A percentile compares a stretch with the other conserved stretches of the same genome.
phyloP scores from a whole-genome alignment of 495 filamentous ascomycete species.

The Pyrenopolyporus hunteri region DNA sequence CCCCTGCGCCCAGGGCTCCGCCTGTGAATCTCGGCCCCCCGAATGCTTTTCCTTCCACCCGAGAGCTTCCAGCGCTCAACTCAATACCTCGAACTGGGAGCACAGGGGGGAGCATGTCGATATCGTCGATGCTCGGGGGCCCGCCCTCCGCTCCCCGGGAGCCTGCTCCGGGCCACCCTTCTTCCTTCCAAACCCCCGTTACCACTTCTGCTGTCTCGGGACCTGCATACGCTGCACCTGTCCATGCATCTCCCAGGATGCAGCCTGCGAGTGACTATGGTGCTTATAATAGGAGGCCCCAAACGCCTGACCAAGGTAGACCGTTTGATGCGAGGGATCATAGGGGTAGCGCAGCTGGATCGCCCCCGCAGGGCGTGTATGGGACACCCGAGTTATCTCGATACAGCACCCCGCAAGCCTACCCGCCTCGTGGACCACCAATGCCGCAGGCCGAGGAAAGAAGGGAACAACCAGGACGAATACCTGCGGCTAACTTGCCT shows the following conservation, averaged over 20 bases:
- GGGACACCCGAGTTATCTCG: constrained; percentile 60
- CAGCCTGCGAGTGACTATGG: constrained; percentile 61
- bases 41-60: constrained; percentile 54
- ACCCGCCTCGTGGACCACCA: constrained; percentile 48
- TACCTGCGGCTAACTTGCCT: constrained; percentile 46
- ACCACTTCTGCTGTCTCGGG: constrained; percentile 58
- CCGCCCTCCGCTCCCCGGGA: constrained; percentile 60
- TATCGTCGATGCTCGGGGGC: constrained; percentile 88
- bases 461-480: constrained; percentile 50
- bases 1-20: constrained; percentile 54
- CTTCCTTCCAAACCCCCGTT: constrained; percentile 61
- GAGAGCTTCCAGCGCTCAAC: constrained; percentile 61
- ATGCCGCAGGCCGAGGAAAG: constrained; percentile 49
- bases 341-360: constrained; percentile 52
- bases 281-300: constrained; percentile 65
- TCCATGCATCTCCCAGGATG: constrained; percentile 61
- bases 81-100: constrained; percentile 52
- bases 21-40: constrained; percentile 60
- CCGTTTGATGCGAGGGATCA: constrained; percentile 55
- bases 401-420: constrained; percentile 61
- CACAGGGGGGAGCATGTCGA: constrained; percentile 86
- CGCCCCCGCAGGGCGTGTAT: constrained; percentile 52
- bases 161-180: constrained; percentile 50
- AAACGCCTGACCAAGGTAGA: constrained; percentile 72
- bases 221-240: constrained; percentile 49